Evolutionary conservation across 768 basidiomycete species (phyloP).

Genomic region (Rubroboletus satanas): DNA sequence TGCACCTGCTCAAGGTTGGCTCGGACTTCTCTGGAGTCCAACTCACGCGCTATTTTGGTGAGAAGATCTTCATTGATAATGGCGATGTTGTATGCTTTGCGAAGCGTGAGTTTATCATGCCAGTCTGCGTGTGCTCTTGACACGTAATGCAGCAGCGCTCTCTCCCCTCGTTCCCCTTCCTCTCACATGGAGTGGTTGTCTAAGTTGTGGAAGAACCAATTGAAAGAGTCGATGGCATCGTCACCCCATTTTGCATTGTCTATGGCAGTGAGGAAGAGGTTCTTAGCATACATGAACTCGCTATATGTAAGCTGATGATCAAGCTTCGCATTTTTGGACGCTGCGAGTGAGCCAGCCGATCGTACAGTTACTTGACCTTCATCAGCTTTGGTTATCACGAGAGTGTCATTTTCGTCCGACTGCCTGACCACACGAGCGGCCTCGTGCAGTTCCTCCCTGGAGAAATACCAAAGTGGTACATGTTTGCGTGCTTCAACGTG

Average conservation of each 20-base stretch:
- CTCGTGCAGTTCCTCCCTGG: not conserved
- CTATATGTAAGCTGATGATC: not conserved
- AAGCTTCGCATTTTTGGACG: not conserved
- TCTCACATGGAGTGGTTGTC: not conserved
- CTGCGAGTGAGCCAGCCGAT: not conserved
- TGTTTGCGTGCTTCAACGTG: not conserved
- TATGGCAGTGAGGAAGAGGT: not conserved
- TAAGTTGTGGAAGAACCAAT: not conserved
- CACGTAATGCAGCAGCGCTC: not conserved
- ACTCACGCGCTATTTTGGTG: not conserved
- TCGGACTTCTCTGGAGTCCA: not conserved
- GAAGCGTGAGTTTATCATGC: not conserved
- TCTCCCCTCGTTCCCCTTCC: not conserved
- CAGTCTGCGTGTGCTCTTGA: fast-evolving
- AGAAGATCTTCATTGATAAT: not conserved
- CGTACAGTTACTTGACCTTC: not conserved
- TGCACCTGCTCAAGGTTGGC: not conserved
- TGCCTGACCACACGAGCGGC: not conserved
- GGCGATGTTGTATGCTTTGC: not conserved
- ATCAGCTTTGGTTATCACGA: too few species aligned
- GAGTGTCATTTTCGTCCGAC: not conserved
- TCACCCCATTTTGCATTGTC: not conserved
- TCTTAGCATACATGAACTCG: not conserved
- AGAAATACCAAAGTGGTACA: not conserved
- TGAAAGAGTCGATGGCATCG: not conserved